Percentiles rank a stretch among this genome's conserved stretches.
Evolutionary conservation across 148 eudicot genomes (phyloP).

Genomic region (Gaultheria prostrata): DNA sequence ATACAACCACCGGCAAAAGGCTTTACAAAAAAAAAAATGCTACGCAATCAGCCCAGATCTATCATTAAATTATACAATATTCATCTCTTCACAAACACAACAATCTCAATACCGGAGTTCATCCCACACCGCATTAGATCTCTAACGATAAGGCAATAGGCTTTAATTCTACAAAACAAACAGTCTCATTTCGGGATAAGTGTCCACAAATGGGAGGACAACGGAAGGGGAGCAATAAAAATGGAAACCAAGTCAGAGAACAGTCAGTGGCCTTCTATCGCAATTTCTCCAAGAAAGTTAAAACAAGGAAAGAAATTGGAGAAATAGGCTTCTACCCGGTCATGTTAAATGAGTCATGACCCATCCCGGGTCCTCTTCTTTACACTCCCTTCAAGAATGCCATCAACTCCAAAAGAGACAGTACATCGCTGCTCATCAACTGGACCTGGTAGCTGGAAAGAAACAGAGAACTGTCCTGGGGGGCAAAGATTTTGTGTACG

Average conservation of each 20-base stretch:
- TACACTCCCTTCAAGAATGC: constrained; percentile 57
- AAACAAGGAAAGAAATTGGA: not conserved
- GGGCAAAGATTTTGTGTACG: constrained; percentile 60
- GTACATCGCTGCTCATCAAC: constrained; percentile 39
- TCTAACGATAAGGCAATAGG: not conserved
- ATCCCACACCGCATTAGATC: not conserved
- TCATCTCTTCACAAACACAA: not conserved
- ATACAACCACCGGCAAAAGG: not conserved
- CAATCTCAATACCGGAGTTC: not conserved
- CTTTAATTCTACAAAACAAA: not conserved
- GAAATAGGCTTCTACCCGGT: not conserved
- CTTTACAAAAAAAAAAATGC: not conserved
- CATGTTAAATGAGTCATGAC: constrained; percentile 6
- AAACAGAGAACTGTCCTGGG: constrained; percentile 57
- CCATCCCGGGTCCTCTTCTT: constrained; percentile 18
- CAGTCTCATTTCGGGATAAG: not conserved
- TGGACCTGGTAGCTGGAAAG: constrained; percentile 65
- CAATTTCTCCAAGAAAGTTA: not conserved
- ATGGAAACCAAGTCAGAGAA: not conserved
- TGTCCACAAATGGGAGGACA: not conserved
- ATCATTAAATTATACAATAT: not conserved
- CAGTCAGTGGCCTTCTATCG: not conserved
- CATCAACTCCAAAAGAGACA: constrained; percentile 48
- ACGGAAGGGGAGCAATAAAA: not conserved
- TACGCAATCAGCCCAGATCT: not conserved